Percentiles rank a stretch among this genome's conserved stretches.
phyloP scores from a whole-genome alignment of 2,329 filamentous ascomycete species.

The Penicillium sp. region DNA sequence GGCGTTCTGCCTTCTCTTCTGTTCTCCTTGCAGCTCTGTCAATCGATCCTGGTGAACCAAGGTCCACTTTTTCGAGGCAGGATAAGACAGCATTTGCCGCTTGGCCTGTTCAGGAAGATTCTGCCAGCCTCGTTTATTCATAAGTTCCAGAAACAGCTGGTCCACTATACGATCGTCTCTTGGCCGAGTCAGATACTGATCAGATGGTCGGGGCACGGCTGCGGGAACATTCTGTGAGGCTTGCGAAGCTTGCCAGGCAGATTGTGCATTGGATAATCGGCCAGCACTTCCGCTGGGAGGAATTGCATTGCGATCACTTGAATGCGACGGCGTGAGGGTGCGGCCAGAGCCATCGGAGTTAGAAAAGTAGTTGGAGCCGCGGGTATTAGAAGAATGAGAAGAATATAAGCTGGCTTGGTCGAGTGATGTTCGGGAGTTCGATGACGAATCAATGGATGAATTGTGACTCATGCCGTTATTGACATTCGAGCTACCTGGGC shows the following conservation, averaged over 20 bases:
- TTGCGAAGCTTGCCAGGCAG: conserved; percentile 29
- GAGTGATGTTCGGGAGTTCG: conserved; percentile 57
- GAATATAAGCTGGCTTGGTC: conserved; percentile 67
- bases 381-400: conserved; percentile 58
- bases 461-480: conserved; percentile 55
- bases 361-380: conserved; percentile 57
- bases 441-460: conserved; percentile 58
- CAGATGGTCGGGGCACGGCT: conserved; percentile 32
- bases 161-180: conserved; percentile 73
- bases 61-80: conserved; percentile 94
- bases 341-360: conserved; percentile 50
- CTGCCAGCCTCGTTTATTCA: conserved; percentile 98
- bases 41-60: conserved; percentile 92
- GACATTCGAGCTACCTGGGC: conserved; percentile 57
- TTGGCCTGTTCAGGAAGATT: conserved; percentile 92
- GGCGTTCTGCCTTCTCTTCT: conserved; percentile 77
- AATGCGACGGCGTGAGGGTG: conserved; percentile 41
- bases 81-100: conserved; percentile 94
- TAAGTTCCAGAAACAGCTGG: conserved; percentile 85
- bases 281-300: conserved; percentile 26
- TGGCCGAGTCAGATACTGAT: conserved; percentile 44
- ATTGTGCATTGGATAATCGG: conserved; percentile 33
- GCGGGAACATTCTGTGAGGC: conserved; percentile 22
- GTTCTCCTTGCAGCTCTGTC: conserved; percentile 90
- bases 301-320: conserved; percentile 34